Evolutionary conservation across 163 green algal species (phyloP), one percentile per base, ranked within the genome.

Genomic region (Chloromonas sp.): DNA sequence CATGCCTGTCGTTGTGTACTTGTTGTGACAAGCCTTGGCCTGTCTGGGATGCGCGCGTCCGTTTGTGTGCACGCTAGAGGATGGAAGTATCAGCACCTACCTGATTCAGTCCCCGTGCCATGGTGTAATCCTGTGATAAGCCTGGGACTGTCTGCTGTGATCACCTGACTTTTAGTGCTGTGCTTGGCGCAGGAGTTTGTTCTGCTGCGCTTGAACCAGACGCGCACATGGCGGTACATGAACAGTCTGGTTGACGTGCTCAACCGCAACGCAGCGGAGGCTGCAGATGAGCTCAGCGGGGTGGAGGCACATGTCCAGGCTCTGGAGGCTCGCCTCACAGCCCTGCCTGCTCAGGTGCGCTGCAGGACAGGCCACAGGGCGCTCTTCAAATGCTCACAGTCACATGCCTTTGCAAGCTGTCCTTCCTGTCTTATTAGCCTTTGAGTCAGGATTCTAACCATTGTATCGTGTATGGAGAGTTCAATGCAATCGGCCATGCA

Each of bases 131-230:
- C 36, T 36, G 36, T 36, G 36, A 36, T 36, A 36, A 36, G 36
- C 36, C 36, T 36, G 36, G 36, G 36, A 36, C 36, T 36, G 36
- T 36, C 36, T 36, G 36, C 36, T 36, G 36, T 36, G 36, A 36
- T 36, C 36, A 36, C 36, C 36, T 36, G 36, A 36, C 36, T 36
- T 36, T 36, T 36, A 36, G 36, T 36, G 36, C 36, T 36, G 36
- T 36, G 36, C 36, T 36, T 36, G 36, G 0, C 77, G 80, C 84
- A 89, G 84, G 92, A 96, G 89, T 93, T 95, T 82, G 88, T 92
- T 86, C 71, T 84, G 14, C 86, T 93, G 61, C 94, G 93, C 85
- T 83, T 93, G 85, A 92, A 95, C 79, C 94, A 95, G 82, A 78
- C 78, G 13, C 84, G 84, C 15, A 78, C 87, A 70, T 89, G 84